These are phyloP conservation scores for Tulasnella calospora DNA, from an alignment of 768 basidiomycete species.

Conservation along the genomic window DNA sequence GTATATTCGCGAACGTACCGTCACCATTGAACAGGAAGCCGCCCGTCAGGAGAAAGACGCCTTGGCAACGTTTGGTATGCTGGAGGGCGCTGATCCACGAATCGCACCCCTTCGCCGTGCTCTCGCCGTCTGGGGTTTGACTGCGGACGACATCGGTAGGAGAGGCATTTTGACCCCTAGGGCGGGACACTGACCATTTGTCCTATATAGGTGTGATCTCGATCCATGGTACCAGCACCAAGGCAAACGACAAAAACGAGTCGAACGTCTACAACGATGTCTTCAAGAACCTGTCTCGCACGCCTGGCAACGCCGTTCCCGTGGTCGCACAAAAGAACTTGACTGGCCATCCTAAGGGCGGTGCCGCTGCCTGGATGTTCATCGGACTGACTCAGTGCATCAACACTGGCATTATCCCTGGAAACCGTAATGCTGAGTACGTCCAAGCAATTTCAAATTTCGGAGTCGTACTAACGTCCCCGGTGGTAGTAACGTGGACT, in stretches of 20 bases:
- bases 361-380: conserved; percentile 98
- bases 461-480: conserved; percentile 23
- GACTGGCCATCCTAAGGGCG: conserved; percentile 96
- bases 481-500: conserved; percentile 76
- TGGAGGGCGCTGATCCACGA: conserved; percentile 77
- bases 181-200: background rate
- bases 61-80: conserved; percentile 91
- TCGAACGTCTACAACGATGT: conserved; percentile 95
- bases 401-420: conserved; percentile 80
- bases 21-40: conserved; percentile 87
- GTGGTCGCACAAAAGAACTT: conserved; percentile 97
- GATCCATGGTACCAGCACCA: conserved; percentile 84
- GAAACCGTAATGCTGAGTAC: conserved; percentile 94
- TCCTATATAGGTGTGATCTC: conserved; percentile 55
- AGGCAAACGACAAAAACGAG: conserved; percentile 95
- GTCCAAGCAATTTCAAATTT: conserved; percentile 36
- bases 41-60: conserved; percentile 87
- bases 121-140: conserved; percentile 93
- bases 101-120: conserved; percentile 91
- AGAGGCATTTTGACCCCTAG: conserved; percentile 29
- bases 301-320: conserved; percentile 93
- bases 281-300: conserved; percentile 81
- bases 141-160: conserved; percentile 76
- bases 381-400: conserved; percentile 85
- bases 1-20: conserved; percentile 70